Conservation (phyloP, 352 stramenopile species). For the Saprolegnia diclina region DNA sequence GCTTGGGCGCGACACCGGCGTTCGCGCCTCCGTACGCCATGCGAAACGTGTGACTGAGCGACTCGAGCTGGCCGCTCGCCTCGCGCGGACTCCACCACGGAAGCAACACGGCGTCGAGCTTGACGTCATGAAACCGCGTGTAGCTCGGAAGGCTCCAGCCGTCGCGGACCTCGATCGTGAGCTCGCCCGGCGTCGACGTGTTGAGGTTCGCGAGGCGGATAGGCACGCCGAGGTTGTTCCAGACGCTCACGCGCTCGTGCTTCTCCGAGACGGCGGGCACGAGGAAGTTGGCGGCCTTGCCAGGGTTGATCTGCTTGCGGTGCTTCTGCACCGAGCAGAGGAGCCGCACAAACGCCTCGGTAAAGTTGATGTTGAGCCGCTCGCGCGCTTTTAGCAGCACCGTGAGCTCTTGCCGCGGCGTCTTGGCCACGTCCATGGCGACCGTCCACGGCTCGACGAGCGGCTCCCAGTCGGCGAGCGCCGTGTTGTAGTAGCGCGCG, state of each 20-base stretch:
- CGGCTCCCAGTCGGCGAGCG: slow-evolving; percentile 81
- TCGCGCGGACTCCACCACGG: slow-evolving; percentile 84
- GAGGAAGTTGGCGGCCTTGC: slow-evolving; percentile 66
- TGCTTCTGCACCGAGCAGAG: slow-evolving; percentile 77
- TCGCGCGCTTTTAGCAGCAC: slow-evolving; percentile 80
- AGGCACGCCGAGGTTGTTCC: slow-evolving; percentile 83
- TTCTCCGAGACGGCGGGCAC: slow-evolving; percentile 71
- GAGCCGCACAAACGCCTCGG: slow-evolving; percentile 72
- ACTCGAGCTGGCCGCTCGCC: slow-evolving; percentile 51
- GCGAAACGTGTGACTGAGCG: slow-evolving; percentile 71
- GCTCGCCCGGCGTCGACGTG: slow-evolving; percentile 68
- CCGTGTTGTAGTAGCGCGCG: slow-evolving; percentile 84
- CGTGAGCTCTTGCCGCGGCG: slow-evolving; percentile 32
- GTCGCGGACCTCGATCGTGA: slow-evolving; percentile 78
- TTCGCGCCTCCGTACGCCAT: slow-evolving; percentile 78
- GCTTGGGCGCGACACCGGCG: slow-evolving; percentile 79
- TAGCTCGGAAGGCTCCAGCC: slow-evolving; percentile 81
- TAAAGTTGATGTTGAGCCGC: slow-evolving; percentile 83
- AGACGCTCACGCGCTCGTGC: slow-evolving; percentile 81
- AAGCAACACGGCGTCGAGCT: slow-evolving; percentile 73
- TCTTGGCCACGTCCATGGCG: slow-evolving; percentile 33
- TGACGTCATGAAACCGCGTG: slow-evolving; percentile 79
- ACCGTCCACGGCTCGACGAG: slow-evolving; percentile 79
- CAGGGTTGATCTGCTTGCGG: slow-evolving; percentile 41
- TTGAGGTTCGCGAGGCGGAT: slow-evolving; percentile 86